These are phyloP conservation scores for Tolypocladium tundrense DNA, from an alignment of 2,329 filamentous ascomycete species.

Conservation along the genomic window DNA sequence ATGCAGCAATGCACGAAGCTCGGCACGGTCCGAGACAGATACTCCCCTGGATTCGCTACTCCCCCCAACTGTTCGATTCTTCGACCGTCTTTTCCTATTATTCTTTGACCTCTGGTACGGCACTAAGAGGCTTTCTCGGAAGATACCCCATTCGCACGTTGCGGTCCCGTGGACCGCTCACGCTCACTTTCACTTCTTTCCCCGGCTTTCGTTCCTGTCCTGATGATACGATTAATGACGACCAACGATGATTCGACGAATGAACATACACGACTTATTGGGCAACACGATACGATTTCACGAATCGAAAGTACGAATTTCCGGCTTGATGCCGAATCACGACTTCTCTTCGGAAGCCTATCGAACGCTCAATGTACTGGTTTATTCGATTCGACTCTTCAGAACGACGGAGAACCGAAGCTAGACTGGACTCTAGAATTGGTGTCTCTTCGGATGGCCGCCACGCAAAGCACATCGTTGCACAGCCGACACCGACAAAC, in stretches of 20 bases:
- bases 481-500: constrained; percentile 17
- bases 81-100: constrained; percentile 20
- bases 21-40: constrained; percentile 38
- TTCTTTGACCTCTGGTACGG: constrained; percentile 3
- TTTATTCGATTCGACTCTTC: constrained; percentile 17
- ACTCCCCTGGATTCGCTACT: constrained; percentile 30
- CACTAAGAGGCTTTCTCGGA: constrained; percentile 1
- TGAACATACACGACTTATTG: constrained; percentile 17
- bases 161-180: background rate
- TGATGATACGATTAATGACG: constrained; percentile 35
- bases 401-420: constrained; percentile 3
- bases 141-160: constrained; percentile 12
- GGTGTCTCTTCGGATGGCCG: constrained; percentile 14
- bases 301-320: constrained; percentile 15
- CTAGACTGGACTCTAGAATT: constrained; percentile 18
- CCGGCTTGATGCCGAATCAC: constrained; percentile 22
- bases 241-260: constrained; percentile 29
- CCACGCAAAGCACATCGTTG: constrained; percentile 21
- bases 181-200: constrained; percentile 22
- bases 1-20: constrained; percentile 54
- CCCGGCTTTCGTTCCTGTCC: constrained; percentile 27
- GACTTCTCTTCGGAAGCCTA: constrained; percentile 16
- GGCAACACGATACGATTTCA: constrained; percentile 19
- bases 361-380: constrained; percentile 13
- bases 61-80: constrained; percentile 14